Evolutionary conservation across 495 filamentous ascomycete genomes (phyloP), one percentile per base, ranked within the genome.

Genomic region (Daldinia loculata): DNA sequence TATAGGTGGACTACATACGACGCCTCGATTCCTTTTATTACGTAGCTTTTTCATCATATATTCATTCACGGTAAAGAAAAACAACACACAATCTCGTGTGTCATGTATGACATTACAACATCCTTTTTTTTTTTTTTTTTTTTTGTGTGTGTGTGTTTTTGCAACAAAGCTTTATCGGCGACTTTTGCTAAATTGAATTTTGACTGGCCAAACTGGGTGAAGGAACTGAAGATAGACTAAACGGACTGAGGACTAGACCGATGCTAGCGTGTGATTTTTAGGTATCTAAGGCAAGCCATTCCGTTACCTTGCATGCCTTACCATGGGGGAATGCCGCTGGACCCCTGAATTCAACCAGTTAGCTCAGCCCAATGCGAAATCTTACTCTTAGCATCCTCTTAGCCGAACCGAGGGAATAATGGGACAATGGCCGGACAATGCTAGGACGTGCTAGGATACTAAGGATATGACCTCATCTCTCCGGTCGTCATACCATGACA

Each of bases 331-430:
- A 38, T 66, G 39, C 56, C 70, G 63, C 63, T 39, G n/a, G 70
- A 64, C 70, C 70, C 70, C 52, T 67, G 63, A 59, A 43, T 19
- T 41, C 50, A 52, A 51, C 63, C 60, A 66, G 60, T 56, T 63
- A 67, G 48, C 39, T 61, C 24, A 68, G 55, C 60, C 59, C 63
- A 63, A 64, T 61, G 61, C 61, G 22, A 48, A 30, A 53, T 64
- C 48, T 56, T 61, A 67, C 50, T 56, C 30, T 30, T 45, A 12
- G 3, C 30, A 57, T 69, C 66, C 66, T 61, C 61, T 63, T 65
- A 58, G 53, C 70, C 70, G 66, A 73, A 39, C 70, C 70, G 66
- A 73, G 66, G 56, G 51, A 61, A 34, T 63, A 48, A 48, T 48
- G 43, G 43, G 43, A 48, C 43, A 48, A 48, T 48, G 43, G 14